Evolutionary conservation across 2,329 filamentous ascomycete species (phyloP).

Genomic region (Rosellinia necatrix): DNA sequence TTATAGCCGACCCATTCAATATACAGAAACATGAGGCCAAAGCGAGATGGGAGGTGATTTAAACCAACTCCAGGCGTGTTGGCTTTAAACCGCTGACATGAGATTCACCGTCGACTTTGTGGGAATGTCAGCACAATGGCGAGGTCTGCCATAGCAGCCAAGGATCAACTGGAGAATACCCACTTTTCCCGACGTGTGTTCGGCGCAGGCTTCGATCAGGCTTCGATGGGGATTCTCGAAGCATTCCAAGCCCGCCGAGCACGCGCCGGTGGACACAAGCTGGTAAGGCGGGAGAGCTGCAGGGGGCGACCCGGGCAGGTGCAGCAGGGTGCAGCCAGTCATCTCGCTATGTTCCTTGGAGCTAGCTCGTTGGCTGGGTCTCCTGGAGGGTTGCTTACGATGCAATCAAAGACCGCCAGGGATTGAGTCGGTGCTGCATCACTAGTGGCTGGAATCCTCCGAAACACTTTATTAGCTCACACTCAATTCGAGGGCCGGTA

Average conservation of each 20-base stretch:
- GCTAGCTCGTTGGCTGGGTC: slow-evolving; percentile 22
- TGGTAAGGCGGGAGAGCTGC: slow-evolving; percentile 33
- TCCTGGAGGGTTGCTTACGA: slow-evolving; percentile 35
- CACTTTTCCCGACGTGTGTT: slow-evolving; percentile 30
- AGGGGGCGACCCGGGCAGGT: slow-evolving; percentile 32
- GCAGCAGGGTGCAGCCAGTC: slow-evolving; percentile 33
- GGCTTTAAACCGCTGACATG: too few species aligned
- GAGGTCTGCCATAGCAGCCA: too few species aligned
- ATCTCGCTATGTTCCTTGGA: slow-evolving; percentile 25
- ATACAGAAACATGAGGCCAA: too few species aligned
- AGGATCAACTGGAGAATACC: slow-evolving; percentile 16
- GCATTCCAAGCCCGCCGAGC: slow-evolving; percentile 32
- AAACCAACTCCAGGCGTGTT: neutral
- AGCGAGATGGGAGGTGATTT: too few species aligned
- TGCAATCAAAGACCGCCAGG: slow-evolving; percentile 35
- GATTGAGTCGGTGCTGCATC: slow-evolving; percentile 33
- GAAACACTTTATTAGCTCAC: slow-evolving; percentile 26
- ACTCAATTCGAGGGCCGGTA: slow-evolving; percentile 13
- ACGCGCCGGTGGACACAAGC: slow-evolving; percentile 29
- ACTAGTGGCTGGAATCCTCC: slow-evolving; percentile 37
- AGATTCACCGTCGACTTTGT: too few species aligned
- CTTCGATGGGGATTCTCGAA: slow-evolving; percentile 43
- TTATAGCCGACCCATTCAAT: too few species aligned
- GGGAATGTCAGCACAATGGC: slow-evolving; percentile 1
- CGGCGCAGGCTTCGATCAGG: slow-evolving; percentile 30